Evolutionary conservation across 345 rosid genomes (phyloP).

Genomic region (Arabis hirsuta): DNA sequence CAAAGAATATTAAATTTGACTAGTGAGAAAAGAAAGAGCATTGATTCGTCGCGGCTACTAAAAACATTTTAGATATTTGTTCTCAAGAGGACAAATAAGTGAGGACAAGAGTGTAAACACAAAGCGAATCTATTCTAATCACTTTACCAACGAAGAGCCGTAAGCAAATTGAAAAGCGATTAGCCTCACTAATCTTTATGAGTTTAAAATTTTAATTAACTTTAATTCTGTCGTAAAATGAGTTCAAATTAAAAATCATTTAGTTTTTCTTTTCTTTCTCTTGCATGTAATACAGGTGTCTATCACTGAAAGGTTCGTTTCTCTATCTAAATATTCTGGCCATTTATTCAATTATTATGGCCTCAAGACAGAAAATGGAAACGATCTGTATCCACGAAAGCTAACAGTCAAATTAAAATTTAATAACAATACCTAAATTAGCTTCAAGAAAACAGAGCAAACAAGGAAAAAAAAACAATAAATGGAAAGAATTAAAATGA

Average conservation of each 20-base stretch:
- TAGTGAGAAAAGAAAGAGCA: constrained; percentile 1
- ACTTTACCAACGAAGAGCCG: constrained; percentile 28
- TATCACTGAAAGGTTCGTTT: not conserved
- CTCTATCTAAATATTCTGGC: constrained; percentile 26
- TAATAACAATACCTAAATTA: constrained; percentile 15
- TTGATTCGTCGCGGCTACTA: constrained; percentile 16
- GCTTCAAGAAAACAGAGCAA: constrained; percentile 4
- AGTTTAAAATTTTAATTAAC: not conserved
- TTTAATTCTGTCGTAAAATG: not conserved
- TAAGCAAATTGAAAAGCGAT: constrained; percentile 15
- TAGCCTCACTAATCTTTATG: constrained; percentile 23
- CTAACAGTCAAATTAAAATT: not conserved
- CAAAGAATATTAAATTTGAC: constrained; percentile 13
- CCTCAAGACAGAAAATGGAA: constrained; percentile 15
- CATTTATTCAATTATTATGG: constrained; percentile 8
- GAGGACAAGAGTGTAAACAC: constrained; percentile 21
- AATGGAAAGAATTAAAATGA: not conserved
- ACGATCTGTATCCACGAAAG: constrained; percentile 30
- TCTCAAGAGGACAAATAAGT: constrained; percentile 23
- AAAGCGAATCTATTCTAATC: constrained; percentile 27
- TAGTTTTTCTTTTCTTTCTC: not conserved
- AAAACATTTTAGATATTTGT: constrained; percentile 8
- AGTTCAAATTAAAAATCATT: not conserved
- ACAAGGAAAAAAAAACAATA: not conserved
- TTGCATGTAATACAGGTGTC: constrained; percentile 37